Evolutionary conservation across 1,284 basidiomycete genomes (phyloP).

Genomic region (Trichosporon coremiiforme): DNA sequence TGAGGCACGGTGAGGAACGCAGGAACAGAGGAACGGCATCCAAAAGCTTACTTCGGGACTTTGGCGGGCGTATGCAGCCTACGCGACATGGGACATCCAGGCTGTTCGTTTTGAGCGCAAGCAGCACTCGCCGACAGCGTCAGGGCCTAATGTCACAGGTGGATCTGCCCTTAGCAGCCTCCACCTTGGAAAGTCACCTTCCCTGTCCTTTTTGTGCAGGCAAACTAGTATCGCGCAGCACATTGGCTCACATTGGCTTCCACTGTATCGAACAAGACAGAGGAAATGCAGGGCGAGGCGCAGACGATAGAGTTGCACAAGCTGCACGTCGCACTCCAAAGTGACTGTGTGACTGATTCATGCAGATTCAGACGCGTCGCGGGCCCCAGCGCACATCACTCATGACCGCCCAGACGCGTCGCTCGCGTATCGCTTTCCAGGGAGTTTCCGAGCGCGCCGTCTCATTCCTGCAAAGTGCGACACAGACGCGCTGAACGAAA

Average conservation of each 20-base stretch:
- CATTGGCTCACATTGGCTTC: slow-evolving; percentile 4
- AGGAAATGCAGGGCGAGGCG: slow-evolving; percentile 1
- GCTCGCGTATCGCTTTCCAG: background rate
- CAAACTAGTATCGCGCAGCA: no score
- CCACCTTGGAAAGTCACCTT: background rate
- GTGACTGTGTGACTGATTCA: background rate
- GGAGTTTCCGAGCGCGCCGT: background rate
- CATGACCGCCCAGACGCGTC: background rate
- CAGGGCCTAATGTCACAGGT: background rate
- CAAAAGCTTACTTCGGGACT: background rate
- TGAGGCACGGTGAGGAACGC: background rate
- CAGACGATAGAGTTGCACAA: background rate
- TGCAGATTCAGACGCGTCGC: slow-evolving; percentile 8
- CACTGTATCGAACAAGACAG: background rate
- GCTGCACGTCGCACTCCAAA: background rate
- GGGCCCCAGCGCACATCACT: background rate
- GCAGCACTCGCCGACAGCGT: no score
- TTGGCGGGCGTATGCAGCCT: background rate
- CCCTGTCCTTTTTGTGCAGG: no score
- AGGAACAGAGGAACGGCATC: slow-evolving; percentile 10
- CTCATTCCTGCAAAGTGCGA: background rate
- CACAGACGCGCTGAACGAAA: no score
- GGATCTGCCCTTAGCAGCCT: background rate
- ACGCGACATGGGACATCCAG: background rate
- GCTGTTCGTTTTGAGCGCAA: background rate